Base-by-base conservation (phyloP, 2,329 filamentous ascomycete species). In the Lasiodiplodia gonubiensis region DNA sequence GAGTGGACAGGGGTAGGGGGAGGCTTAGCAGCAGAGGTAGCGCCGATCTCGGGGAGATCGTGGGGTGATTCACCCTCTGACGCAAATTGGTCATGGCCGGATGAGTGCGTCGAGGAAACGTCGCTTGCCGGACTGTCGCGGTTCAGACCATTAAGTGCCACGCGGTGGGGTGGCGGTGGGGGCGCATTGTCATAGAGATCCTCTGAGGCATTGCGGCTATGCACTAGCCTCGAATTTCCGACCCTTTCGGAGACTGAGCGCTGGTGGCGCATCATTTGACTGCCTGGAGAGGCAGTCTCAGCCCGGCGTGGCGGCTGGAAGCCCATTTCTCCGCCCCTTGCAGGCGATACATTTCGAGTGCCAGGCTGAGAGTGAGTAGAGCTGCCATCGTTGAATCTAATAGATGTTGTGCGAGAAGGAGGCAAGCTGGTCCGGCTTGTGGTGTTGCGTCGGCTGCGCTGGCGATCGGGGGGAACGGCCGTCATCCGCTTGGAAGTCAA, bases 401-500 rank as follows among this genome's bases (percentile, higher is more conserved):
- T 73, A 39, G 73, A 76, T 11, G 73, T 74, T 61, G 72, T 76
- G 30, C 71, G 72, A 3, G 74, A 74, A 25, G 77, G 77, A 30
- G 77, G 75, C 42, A 80, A 70, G 67, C 76, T 78, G 23, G 80
- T 78, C 55, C 80, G 79, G 65, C 78, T 79, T 8, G 79, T 75
- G 27, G 79, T 82, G 67, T 81, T 81, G 63, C 81, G 81, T n/a
- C 80, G 77, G 35, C 48, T 66, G 27, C 51, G 33, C 16, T 63
- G 49, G 46, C 57, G 54, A 53, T 67, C 63, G 27, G 48, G 39
- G 37, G 46, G 71, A 14, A 65, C 69, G 11, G 76, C 49, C 33
- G 87, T 88, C 87, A 97, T 94, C 25, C 93, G 88, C 66, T 88
- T 88, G 4, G 91, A 89, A 0, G 94, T 97, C 53, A 94, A 83